phyloP scores from a whole-genome alignment of 768 basidiomycete species.

The Suillus variegatus region DNA sequence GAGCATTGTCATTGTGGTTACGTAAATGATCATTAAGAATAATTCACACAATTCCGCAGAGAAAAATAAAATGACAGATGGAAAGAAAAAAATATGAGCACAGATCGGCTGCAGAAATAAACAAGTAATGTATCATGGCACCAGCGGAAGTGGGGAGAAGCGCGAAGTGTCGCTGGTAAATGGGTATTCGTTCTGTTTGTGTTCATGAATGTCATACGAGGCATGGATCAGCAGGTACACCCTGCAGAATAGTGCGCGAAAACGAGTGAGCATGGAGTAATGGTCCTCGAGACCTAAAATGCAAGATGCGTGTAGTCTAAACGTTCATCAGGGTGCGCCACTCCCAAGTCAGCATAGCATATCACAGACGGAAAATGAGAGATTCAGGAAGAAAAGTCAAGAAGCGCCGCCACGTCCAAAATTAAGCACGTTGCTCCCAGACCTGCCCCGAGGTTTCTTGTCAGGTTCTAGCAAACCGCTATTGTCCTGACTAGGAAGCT shows the following conservation, averaged over 20 bases:
- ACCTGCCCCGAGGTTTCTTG: conserved; percentile 27
- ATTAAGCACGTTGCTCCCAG: conserved; percentile 27
- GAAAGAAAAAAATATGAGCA: neutral
- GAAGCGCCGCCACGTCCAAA: conserved; percentile 20
- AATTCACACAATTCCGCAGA: conserved; percentile 12
- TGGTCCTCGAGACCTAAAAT: conserved; percentile 26
- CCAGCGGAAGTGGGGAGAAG: conserved; percentile 8
- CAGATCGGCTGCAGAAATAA: conserved; percentile 1
- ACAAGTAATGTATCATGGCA: conserved; percentile 9
- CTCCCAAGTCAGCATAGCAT: conserved; percentile 8
- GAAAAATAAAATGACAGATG: conserved; percentile 8
- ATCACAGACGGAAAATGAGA: neutral
- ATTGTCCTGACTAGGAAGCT: conserved; percentile 24
- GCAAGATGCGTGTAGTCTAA: conserved; percentile 7
- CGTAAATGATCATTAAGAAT: conserved; percentile 9
- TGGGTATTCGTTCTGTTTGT: conserved; percentile 12
- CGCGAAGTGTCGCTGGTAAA: conserved; percentile 7
- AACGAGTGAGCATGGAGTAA: conserved; percentile 13
- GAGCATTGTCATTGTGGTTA: neutral
- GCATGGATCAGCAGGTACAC: conserved; percentile 22
- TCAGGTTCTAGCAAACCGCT: conserved; percentile 20
- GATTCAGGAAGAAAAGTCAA: conserved; percentile 6
- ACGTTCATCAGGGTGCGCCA: conserved; percentile 15
- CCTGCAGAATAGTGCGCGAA: conserved; percentile 10
- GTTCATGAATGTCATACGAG: conserved; percentile 25